Evolutionary conservation across 805 yeast species (phyloP), one percentile per base, ranked within the genome.

Genomic region (Teunomyces panamensis): DNA sequence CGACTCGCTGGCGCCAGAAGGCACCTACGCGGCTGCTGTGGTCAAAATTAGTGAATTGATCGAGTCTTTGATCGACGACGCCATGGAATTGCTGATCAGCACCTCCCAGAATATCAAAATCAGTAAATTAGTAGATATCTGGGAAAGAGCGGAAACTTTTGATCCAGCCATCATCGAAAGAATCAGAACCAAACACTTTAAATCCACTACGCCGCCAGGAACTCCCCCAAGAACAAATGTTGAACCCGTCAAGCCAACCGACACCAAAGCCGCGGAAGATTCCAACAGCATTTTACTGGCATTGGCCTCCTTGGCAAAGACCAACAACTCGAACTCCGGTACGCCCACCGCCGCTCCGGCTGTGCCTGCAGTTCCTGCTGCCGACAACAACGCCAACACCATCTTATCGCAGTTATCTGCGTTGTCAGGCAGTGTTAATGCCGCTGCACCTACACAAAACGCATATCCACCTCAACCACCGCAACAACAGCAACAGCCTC

Each of bases 71-170:
- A 66, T 89, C 51, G 81, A 80, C 53, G 84, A 84, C 56, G 81
- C 89, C 28, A 67, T 84, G 54, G 73, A 77, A 36, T 80, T 77
- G 50, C 73, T 81, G 51, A 68, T 76, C 36, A 64, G 62, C 49
- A 47, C 87, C 75, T 61, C 87, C 74, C 67, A 79, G 67, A 62
- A 55, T 62, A 89, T 82, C 49, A 94, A 91, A 65, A 80, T 90
- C 56, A 74, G 83, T 58, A 92, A 90, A 68, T 76, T 94, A 56
- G 79, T 94, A 55, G 96, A 89, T 53, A 91, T 94, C 58, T 94
- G 99, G 99, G 88, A 83, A 56, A 83, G 88, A 54, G 85, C 90
- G 32, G 82, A 81, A 37, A 86, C 96, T 11, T 92, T 94, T 68
- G 74, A 75, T 47, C 78, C 79, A 37, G 73, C 75, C 35, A 69